Evolutionary conservation across 2,329 filamentous ascomycete species (phyloP).

Genomic region (Penicillium psychrosexuale): DNA sequence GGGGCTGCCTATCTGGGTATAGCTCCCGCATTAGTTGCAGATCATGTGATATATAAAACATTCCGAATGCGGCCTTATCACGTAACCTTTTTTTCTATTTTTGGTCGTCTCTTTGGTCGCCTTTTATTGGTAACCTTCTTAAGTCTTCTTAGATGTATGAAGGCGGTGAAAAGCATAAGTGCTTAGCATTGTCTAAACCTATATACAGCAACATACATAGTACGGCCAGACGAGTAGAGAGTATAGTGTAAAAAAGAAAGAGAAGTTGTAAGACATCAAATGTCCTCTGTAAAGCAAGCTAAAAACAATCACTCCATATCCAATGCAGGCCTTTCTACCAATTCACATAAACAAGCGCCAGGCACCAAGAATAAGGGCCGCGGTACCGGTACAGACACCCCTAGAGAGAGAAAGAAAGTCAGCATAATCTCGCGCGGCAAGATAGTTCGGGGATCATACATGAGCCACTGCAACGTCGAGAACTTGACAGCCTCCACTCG

Average conservation of each 20-base stretch:
- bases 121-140: no score
- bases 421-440: conserved; percentile 18
- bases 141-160: no score
- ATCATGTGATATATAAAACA: no score
- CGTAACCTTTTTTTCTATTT: no score
- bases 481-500: conserved; percentile 97
- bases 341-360: conserved; percentile 63
- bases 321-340: conserved; percentile 15
- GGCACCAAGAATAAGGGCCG: conserved; percentile 64
- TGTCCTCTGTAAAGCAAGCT: conserved; percentile 6
- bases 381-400: conserved; percentile 65
- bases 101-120: no score
- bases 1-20: not conserved
- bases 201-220: not conserved
- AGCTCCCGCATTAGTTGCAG: no score
- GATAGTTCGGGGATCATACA: conserved; percentile 59
- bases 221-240: conserved; percentile 7
- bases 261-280: not conserved
- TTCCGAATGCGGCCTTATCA: no score
- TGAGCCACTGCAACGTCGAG: conserved; percentile 95
- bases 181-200: not conserved
- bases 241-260: conserved; percentile 14
- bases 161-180: no score
- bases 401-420: conserved; percentile 34
- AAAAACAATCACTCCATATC: conserved; percentile 18